Base-by-base conservation (phyloP, 495 filamentous ascomycete genomes). In the Penicillium cosmopolitanum region DNA sequence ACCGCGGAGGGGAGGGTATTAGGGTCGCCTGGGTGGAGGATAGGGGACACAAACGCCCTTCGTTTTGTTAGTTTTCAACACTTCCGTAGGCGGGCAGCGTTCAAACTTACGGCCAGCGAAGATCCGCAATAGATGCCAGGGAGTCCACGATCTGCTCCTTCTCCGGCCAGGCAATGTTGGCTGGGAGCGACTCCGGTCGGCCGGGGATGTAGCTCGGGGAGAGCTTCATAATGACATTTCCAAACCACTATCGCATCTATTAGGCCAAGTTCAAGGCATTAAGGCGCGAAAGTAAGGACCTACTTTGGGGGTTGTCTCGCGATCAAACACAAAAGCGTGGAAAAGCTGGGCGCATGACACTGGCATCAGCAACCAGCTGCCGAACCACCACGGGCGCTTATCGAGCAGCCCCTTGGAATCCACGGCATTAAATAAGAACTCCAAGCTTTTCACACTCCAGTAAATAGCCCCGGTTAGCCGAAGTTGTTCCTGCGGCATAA, bases 301-400 rank as follows among this genome's bases (percentile, higher is more conserved):
- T 67, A 84, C 84, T 69, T 75, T 78, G 0, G 94, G 93, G 60
- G 93, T 91, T 69, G 88, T 91, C 66, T 97, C 93, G 51, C 90
- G 83, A 69, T 98, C 93, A 77, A 97, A 98, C 31, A 97, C 85
- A 72, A 93, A 90, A 2, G 94, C 88, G 73, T 97, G 92, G 53
- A 97, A 78, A 52, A 98, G 80, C 76, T 98, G 95, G 34, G 93
- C 95, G 67, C 86, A 91, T 12, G 92, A 87, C n/a, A 96, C 67
- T 1, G 95, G 95, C 82, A 97, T 93, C 66, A 98, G 76, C 82
- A 98, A 79, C 94, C 94, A 98, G 69, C 92, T 96, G 21, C 94
- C 95, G 80, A 92, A 94, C 95, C 95, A 98, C 85, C 83, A 83
- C 7, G 92, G 89, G 60, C 84, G 78, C 43, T 87, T 82, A 78